phyloP scores from a whole-genome alignment of 2,329 filamentous ascomycete genomes.

The Albophoma yamanashiensis region DNA sequence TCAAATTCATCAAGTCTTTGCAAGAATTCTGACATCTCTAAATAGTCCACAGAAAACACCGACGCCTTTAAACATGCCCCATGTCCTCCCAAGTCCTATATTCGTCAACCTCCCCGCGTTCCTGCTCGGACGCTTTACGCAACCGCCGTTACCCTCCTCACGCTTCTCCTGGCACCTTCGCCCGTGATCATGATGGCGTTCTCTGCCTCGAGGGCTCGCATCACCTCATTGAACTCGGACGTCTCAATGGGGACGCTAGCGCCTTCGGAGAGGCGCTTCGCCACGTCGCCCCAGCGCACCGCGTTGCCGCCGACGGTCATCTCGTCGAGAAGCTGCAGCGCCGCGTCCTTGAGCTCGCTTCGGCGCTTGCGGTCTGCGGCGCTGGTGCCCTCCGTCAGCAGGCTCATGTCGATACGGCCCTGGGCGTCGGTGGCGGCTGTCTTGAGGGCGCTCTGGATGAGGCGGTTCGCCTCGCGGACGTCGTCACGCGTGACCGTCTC shows the following conservation, averaged over 20 bases:
- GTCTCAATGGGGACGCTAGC: slow-evolving; percentile 62
- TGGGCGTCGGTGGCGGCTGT: slow-evolving; percentile 91
- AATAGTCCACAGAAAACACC: background rate
- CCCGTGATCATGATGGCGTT: slow-evolving; percentile 71
- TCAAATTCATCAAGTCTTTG: background rate
- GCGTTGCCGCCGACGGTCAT: slow-evolving; percentile 57
- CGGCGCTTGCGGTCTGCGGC: slow-evolving; percentile 74
- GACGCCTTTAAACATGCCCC: background rate
- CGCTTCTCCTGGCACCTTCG: slow-evolving; percentile 72
- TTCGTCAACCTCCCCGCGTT: background rate
- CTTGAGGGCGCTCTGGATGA: slow-evolving; percentile 91
- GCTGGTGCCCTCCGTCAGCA: slow-evolving; percentile 89
- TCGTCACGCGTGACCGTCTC: slow-evolving; percentile 66
- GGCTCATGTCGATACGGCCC: slow-evolving; percentile 91
- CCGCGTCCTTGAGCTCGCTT: slow-evolving; percentile 72
- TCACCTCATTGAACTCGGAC: slow-evolving; percentile 71
- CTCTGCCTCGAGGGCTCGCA: slow-evolving; percentile 74
- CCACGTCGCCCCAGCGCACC: slow-evolving; percentile 71
- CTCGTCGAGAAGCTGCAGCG: slow-evolving; percentile 69
- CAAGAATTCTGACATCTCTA: background rate
- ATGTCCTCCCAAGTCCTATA: background rate
- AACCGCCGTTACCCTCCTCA: slow-evolving; percentile 60
- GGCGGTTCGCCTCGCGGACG: slow-evolving; percentile 79
- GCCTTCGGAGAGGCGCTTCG: slow-evolving; percentile 60
- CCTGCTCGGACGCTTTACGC: slow-evolving; percentile 11